Conservation (phyloP, 257 asterid species). For the Schizonepeta tenuifolia region DNA sequence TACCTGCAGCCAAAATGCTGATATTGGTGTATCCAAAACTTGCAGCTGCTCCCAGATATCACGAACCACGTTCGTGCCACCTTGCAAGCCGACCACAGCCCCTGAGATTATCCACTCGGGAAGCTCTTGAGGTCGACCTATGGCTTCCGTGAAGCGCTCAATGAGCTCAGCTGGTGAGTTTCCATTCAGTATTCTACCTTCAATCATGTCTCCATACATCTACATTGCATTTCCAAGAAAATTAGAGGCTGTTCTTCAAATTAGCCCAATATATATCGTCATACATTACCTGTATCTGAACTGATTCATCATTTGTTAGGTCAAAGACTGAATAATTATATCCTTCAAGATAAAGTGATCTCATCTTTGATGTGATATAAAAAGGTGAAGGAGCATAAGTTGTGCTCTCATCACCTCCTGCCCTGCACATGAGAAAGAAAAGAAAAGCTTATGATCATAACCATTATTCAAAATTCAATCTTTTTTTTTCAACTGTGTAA, state of each 20-base stretch:
- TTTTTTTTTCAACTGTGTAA: not conserved
- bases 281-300: conserved; percentile 76
- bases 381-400: conserved; percentile 98
- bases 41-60: conserved; percentile 61
- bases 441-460: not conserved
- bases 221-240: conserved; percentile 39
- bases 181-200: conserved; percentile 80
- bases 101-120: conserved; percentile 97
- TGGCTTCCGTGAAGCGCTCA: conserved; percentile 73
- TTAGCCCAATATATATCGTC: not conserved
- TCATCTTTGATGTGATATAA: conserved; percentile 92
- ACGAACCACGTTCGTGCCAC: conserved; percentile 74
- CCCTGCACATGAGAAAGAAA: conserved; percentile 51
- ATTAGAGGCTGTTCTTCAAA: conserved; percentile 15
- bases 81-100: conserved; percentile 96
- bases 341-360: conserved; percentile 89
- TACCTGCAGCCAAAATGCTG: conserved; percentile 99
- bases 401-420: conserved; percentile 94
- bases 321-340: conserved; percentile 87
- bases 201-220: conserved; percentile 74
- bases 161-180: conserved; percentile 85
- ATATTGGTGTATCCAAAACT: conserved; percentile 72
- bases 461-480: not conserved
- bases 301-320: conserved; percentile 73
- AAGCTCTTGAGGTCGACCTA: conserved; percentile 84